These are phyloP conservation scores for Fusarium sacchari DNA, from an alignment of 2,329 filamentous ascomycete species.

Conservation along the genomic window DNA sequence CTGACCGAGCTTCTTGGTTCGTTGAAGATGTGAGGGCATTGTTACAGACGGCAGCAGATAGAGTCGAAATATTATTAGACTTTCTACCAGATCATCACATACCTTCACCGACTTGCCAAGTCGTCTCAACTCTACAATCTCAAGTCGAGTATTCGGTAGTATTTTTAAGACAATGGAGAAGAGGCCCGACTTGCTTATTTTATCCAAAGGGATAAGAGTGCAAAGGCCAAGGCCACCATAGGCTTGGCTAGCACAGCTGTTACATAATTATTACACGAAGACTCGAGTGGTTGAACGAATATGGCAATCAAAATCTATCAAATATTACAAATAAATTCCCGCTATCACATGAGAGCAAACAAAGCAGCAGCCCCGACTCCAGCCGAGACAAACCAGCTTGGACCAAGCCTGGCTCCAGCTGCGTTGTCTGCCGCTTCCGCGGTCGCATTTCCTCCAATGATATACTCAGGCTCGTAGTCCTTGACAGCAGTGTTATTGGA, in stretches of 20 bases:
- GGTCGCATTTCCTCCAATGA: conserved; percentile 39
- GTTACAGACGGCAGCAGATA: neutral
- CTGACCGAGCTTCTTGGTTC: conserved; percentile 1
- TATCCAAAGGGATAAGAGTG: fast-evolving
- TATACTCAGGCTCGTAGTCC: conserved; percentile 45
- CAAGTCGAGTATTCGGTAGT: too few relatives aligned
- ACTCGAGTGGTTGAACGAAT: neutral
- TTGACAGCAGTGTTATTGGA: conserved; percentile 48
- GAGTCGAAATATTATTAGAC: neutral
- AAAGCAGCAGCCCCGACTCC: neutral
- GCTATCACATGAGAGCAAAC: neutral
- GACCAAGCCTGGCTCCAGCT: neutral
- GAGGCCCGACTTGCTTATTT: fast-evolving
- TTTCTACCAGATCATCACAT: neutral
- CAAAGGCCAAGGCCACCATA: neutral
- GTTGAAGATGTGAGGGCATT: neutral
- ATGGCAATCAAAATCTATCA: neutral
- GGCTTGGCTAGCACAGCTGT: neutral
- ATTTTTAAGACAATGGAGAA: fast-evolving
- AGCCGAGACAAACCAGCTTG: conserved; percentile 6
- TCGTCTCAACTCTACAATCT: fast-evolving
- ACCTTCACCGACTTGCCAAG: fast-evolving
- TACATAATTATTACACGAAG: neutral
- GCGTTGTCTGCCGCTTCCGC: neutral
- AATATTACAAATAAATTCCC: neutral